Evolutionary conservation across 257 asterid genomes (phyloP).

Genomic region (Thymus mandschuricus): DNA sequence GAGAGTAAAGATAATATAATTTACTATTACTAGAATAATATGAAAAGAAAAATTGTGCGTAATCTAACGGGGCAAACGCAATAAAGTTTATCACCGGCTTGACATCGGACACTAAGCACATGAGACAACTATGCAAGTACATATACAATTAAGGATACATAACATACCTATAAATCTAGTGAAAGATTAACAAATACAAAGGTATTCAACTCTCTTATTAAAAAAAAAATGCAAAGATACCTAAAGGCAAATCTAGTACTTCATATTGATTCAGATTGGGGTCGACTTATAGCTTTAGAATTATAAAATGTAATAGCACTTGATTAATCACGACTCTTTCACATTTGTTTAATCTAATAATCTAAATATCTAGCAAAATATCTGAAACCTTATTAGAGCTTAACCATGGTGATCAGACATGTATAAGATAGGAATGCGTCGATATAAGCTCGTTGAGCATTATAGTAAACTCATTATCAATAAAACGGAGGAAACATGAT

Average conservation of each 20-base stretch:
- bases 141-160: not conserved
- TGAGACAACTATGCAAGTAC: not conserved
- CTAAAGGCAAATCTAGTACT: conserved; percentile 16
- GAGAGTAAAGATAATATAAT: too few relatives aligned
- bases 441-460: too few relatives aligned
- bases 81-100: too few relatives aligned
- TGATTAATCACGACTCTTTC: not conserved
- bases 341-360: conserved; percentile 15
- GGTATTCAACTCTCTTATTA: not conserved
- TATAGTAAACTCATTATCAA: too few relatives aligned
- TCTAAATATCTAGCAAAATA: not conserved
- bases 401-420: too few relatives aligned
- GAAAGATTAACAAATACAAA: not conserved
- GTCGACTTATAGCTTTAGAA: conserved; percentile 2
- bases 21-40: too few relatives aligned
- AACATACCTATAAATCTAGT: not conserved
- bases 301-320: conserved; percentile 11
- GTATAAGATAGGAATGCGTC: too few relatives aligned
- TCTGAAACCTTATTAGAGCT: not conserved
- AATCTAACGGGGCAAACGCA: too few relatives aligned
- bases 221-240: conserved; percentile 23
- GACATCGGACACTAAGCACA: too few relatives aligned
- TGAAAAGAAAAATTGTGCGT: too few relatives aligned
- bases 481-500: too few relatives aligned
- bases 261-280: not conserved